These are phyloP conservation scores for Parsonsia alboflavescens DNA, from an alignment of 257 asterid species.

Conservation along the genomic window DNA sequence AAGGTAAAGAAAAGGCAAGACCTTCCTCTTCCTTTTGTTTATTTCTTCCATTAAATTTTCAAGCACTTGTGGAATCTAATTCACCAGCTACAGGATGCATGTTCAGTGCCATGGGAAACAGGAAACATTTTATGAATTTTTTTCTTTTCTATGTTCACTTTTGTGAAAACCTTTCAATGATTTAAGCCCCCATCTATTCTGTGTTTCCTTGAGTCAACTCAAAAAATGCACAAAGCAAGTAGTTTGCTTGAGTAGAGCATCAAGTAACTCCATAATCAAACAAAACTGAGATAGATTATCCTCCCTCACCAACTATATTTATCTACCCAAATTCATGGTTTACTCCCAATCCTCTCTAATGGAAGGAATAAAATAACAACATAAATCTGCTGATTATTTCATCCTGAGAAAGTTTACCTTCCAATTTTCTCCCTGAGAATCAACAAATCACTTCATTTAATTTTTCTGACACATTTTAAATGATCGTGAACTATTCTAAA, in stretches of 20 bases:
- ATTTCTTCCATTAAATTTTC: background rate
- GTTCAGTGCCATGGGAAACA: background rate
- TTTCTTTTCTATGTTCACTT: background rate
- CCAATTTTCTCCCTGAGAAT: background rate
- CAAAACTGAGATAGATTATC: background rate
- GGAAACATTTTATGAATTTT: background rate
- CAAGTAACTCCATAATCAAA: background rate
- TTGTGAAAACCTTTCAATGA: background rate
- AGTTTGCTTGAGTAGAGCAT: background rate
- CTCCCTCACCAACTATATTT: background rate
- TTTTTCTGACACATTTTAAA: conserved; percentile 3
- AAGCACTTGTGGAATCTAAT: background rate
- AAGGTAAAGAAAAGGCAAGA: background rate
- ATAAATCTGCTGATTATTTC: background rate
- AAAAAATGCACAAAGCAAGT: background rate
- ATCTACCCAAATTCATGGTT: background rate
- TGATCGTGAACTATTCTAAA: conserved; percentile 10
- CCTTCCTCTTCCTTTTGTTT: background rate
- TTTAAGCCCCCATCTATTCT: background rate
- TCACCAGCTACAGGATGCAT: background rate
- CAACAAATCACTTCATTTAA: background rate
- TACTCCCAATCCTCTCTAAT: background rate
- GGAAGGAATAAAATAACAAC: conserved; percentile 1
- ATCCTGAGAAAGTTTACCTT: background rate
- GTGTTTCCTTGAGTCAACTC: background rate